Evolutionary conservation across 169 alveolate genomes (phyloP), one percentile per base, ranked within the genome.

Genomic region (Cryptosporidium ryanae): DNA sequence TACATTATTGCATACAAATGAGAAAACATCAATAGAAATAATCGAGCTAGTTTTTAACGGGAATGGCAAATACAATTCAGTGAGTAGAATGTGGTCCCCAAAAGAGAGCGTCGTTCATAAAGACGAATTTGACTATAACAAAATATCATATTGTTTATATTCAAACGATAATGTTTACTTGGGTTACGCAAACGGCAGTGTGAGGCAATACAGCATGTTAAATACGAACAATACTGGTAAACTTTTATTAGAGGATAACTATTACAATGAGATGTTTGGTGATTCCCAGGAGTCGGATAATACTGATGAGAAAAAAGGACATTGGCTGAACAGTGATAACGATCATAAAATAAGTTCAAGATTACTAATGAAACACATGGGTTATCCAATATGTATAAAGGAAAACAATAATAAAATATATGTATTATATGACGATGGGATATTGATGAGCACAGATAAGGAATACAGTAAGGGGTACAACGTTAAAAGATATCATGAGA

Each of bases 361-460:
- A 25, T 43, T 76, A 8, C 21, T 76, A 31, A 76, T 76, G 71
- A 76, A 76, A 48, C 87, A 61, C 46, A 61, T 76, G 71, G 87
- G 76, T 23, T 61, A 76, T 59, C 87, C 87, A 23, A 44, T 55
- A 43, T 76, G 87, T 10, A 76, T 76, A 55, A 55, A 48, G 27
- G 87, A 55, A 8, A 18, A 17, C 17, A 61, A 76, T 59, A 63
- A 65, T 7, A 76, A 25, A 0, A 76, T 76, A 43, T 76, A 59
- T 38, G 87, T 76, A 55, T 15, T 76, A 10, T 76, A 76, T 76
- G 87, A 76, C 13, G 87, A 76, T 61, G 87, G 87, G 13, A 63
- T 65, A 25, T 15, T 76, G 23, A 59, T 59, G 59, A 76, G 71
- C 31, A 43, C 87, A 8, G 31, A n/a, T 27, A n/a, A 32, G 8